Evolutionary conservation across 1,284 basidiomycete species (phyloP).

Genomic region (Leccinum huronense): DNA sequence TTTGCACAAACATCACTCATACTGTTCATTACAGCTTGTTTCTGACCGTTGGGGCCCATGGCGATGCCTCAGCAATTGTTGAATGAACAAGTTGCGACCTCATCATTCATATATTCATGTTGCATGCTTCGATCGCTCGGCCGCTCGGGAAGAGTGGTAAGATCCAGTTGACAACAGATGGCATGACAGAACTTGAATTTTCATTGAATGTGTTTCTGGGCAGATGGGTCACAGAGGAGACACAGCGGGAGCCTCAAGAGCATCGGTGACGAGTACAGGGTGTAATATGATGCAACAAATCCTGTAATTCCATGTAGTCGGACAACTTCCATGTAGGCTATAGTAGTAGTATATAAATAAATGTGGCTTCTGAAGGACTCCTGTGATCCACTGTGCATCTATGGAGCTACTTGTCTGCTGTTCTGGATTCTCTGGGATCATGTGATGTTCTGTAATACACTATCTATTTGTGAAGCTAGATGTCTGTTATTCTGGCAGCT

Average conservation of each 20-base stretch:
- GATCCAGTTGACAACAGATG: constrained; percentile 84
- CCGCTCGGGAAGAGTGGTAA: constrained; percentile 89
- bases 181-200: constrained; percentile 41
- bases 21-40: constrained; percentile 49
- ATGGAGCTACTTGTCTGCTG: too few species aligned
- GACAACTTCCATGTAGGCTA: too few species aligned
- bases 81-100: constrained; percentile 74
- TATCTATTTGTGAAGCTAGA: too few species aligned
- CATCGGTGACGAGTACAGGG: constrained; percentile 78
- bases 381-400: too few species aligned
- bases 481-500: too few species aligned
- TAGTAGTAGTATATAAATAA: too few species aligned
- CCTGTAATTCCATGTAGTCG: too few species aligned
- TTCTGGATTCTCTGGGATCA: too few species aligned
- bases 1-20: background rate
- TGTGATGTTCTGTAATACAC: too few species aligned
- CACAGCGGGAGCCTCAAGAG: constrained; percentile 64
- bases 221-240: constrained; percentile 54
- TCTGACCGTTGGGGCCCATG: constrained; percentile 38
- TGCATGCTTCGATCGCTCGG: constrained; percentile 86
- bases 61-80: constrained; percentile 75
- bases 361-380: too few species aligned
- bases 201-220: constrained; percentile 75
- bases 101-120: constrained; percentile 79
- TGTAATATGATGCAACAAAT: constrained; percentile 23